Percentiles rank a stretch among this genome's conserved stretches.
Evolutionary conservation across 2,329 filamentous ascomycete genomes (phyloP).

Genomic region (Scopulariopsis brevicaulis): DNA sequence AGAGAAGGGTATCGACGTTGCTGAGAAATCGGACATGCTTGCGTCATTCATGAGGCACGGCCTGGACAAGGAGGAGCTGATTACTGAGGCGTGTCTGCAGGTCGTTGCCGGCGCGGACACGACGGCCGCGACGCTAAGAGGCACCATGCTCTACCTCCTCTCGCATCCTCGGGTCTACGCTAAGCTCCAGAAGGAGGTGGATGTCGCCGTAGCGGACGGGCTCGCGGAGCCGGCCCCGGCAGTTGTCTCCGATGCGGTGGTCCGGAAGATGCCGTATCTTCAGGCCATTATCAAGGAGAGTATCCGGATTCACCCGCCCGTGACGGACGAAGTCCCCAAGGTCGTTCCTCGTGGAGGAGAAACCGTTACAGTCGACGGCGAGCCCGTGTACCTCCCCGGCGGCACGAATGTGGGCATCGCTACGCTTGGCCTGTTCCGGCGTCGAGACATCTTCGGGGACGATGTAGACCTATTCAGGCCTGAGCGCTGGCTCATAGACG

Average conservation of each 20-base stretch:
- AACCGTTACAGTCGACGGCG: conserved; percentile 20
- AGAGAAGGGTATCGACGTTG: conserved; percentile 9
- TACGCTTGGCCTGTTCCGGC: conserved; percentile 20
- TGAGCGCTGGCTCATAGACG: conserved; percentile 26
- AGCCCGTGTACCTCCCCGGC: conserved; percentile 17
- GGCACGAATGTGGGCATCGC: conserved; percentile 20
- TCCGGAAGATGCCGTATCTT: conserved; percentile 26
- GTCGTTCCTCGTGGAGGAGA: conserved; percentile 18
- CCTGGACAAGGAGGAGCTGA: conserved; percentile 21
- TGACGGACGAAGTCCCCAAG: conserved; percentile 22
- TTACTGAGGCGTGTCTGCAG: conserved; percentile 30
- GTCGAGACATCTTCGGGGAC: conserved; percentile 19
- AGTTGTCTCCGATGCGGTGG: conserved; percentile 25
- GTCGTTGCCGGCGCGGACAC: conserved; percentile 45
- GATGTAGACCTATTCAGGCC: conserved; percentile 22
- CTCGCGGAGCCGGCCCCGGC: conserved; percentile 11
- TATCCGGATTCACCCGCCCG: conserved; percentile 23
- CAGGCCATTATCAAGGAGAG: conserved; percentile 38
- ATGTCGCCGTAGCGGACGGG: conserved; percentile 8
- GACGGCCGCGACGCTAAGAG: conserved; percentile 40
- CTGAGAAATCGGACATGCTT: conserved; percentile 34
- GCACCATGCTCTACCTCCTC: conserved; percentile 38
- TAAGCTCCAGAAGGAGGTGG: conserved; percentile 33
- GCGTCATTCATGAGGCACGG: conserved; percentile 28
- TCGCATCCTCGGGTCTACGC: conserved; percentile 32